Conservation (phyloP, 305 asterid species). For the Vinca major region DNA sequence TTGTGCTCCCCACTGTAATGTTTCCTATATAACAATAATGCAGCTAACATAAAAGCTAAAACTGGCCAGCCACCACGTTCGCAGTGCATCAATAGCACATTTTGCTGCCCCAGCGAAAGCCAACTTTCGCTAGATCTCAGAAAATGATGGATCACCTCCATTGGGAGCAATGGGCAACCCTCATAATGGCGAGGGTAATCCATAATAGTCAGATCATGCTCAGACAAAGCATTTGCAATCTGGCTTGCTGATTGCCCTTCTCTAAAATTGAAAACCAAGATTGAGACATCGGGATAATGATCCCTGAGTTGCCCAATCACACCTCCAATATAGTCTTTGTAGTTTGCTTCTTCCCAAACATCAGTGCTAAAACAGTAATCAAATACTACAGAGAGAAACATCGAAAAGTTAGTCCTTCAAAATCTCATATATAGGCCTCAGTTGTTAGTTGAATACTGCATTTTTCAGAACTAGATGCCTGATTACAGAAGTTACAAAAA, state of each 20-base stretch:
- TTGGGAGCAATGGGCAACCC: slow-evolving; percentile 83
- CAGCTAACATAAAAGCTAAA: slow-evolving; percentile 91
- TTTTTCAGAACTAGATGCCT: background rate
- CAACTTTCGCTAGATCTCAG: slow-evolving; percentile 89
- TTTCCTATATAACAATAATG: slow-evolving; percentile 67
- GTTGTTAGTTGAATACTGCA: background rate
- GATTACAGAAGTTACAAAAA: background rate
- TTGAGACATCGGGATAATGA: slow-evolving; percentile 67
- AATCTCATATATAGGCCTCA: background rate
- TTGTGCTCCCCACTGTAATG: slow-evolving; percentile 80
- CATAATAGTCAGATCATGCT: slow-evolving; percentile 79
- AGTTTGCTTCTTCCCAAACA: slow-evolving; percentile 54
- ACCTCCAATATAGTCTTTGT: slow-evolving; percentile 64
- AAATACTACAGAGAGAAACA: slow-evolving; percentile 47
- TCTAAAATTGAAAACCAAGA: slow-evolving; percentile 77
- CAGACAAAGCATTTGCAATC: slow-evolving; percentile 62
- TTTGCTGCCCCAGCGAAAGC: slow-evolving; percentile 86
- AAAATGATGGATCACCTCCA: slow-evolving; percentile 94
- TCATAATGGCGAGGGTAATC: slow-evolving; percentile 92
- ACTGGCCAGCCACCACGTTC: slow-evolving; percentile 97
- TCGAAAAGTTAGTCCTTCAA: slow-evolving; percentile 17
- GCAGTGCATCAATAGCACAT: slow-evolving; percentile 87
- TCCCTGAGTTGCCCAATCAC: slow-evolving; percentile 61
- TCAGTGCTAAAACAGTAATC: slow-evolving; percentile 89
- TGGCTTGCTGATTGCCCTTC: slow-evolving; percentile 49